Evolutionary conservation across 129 eudicot species (phyloP), one percentile per base, ranked within the genome.

Genomic region (Helianthus tuberosus): DNA sequence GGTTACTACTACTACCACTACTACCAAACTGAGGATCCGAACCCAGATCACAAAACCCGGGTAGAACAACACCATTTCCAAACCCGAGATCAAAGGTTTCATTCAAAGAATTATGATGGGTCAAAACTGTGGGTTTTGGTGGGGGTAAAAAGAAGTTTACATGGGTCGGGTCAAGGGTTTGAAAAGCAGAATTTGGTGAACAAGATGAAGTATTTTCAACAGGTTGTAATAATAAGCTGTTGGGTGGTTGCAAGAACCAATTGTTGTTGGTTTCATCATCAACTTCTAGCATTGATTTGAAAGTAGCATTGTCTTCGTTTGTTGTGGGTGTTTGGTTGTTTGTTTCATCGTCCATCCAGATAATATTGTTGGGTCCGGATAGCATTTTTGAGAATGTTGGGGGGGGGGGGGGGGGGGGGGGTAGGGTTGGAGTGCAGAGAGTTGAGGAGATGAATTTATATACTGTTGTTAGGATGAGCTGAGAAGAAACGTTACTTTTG

Each of bases 201-300:
- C 91, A 90, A 14, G 96, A 87, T 13, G 93, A 77, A 2, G 96
- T 75, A 16, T 89, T 87, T 43, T 87, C 96, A 41, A 85, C 68
- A 1, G 77, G 85, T 11, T 75, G 89, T 25, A 82, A 23, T 13
- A 89, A 59, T 35, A 82, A 66, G 49, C 58, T 84, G 51, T 65
- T 75, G n/a, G 36, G 75, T 0, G 63, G 81, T 29, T 77, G 77
- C 3, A 77, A 11, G 53, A 62, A 35, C 83, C 86, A 71, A 72
- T 43, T 84, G 74, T 78, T 82, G 66, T 12, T 73, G 69, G 80
- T 78, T 9, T 76, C 84, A 23, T 73, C 82, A 43, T 81, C 83
- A 64, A 54, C 88, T 27, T 81, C 95, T 4, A 91, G 83, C 73
- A 90, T 87, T 61, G 96, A 84, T 53, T 82, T 88, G 82, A 84